phyloP scores from a whole-genome alignment of 225 moss, liverwort and hornwort genomes.

The Sphagnum contortum region DNA sequence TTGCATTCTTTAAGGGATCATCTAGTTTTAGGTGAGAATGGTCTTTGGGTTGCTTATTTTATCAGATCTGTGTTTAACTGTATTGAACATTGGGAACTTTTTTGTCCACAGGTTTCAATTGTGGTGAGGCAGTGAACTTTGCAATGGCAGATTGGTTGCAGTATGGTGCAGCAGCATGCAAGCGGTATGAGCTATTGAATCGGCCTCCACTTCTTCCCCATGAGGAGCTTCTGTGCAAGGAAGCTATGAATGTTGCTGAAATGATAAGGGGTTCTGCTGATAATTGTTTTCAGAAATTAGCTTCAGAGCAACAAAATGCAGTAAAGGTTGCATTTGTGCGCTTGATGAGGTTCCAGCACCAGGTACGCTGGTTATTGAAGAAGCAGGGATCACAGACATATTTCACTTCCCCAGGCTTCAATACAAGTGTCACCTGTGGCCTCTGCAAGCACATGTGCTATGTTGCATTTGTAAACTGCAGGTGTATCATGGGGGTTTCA shows the following conservation, averaged over 20 bases:
- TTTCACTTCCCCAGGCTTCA: slow-evolving; percentile 26
- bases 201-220: slow-evolving; percentile 27
- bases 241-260: slow-evolving; percentile 24
- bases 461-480: slow-evolving; percentile 28
- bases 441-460: slow-evolving; percentile 44
- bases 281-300: slow-evolving; percentile 2
- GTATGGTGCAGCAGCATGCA: slow-evolving; percentile 33
- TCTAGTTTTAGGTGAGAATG: no score
- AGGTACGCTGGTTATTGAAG: slow-evolving; percentile 37
- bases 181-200: slow-evolving; percentile 26
- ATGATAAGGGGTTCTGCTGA: not conserved
- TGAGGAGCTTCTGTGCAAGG: slow-evolving; percentile 33
- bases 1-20: no score
- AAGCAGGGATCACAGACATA: slow-evolving; percentile 17
- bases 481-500: slow-evolving; percentile 16
- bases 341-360: slow-evolving; percentile 35
- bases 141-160: slow-evolving; percentile 42
- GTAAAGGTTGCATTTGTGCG: slow-evolving; percentile 35
- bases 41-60: no score
- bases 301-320: slow-evolving; percentile 13
- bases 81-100: not conserved
- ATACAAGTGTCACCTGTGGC: slow-evolving; percentile 27
- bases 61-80: no score
- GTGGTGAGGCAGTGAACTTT: slow-evolving; percentile 43
- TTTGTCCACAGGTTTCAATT: slow-evolving; percentile 22